Conservation (phyloP, 2,329 filamentous ascomycete species). For the Pyricularia grisea region DNA sequence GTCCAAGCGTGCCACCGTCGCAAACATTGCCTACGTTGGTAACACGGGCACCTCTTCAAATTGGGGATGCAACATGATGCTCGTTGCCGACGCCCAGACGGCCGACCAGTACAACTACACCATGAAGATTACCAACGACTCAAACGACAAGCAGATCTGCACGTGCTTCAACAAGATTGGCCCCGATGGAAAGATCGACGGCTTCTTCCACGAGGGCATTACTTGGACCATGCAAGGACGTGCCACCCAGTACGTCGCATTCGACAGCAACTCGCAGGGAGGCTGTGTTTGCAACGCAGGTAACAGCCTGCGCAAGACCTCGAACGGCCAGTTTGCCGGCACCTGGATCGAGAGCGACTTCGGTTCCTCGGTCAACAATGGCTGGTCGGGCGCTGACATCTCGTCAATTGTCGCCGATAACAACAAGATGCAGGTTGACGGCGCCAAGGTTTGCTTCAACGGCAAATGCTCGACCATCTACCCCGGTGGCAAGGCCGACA, state of each 20-base stretch:
- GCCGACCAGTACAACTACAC: constrained; percentile 34
- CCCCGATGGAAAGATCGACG: constrained; percentile 29
- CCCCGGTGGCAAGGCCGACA: constrained; percentile 17
- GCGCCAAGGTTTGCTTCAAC: constrained; percentile 29
- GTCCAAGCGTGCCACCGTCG: constrained; percentile 29
- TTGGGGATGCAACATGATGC: constrained; percentile 45
- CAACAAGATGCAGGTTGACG: constrained; percentile 22
- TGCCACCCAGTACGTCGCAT: constrained; percentile 30
- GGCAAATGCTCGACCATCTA: constrained; percentile 22
- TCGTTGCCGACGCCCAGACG: constrained; percentile 22
- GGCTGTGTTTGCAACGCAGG: constrained; percentile 32
- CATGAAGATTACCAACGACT: constrained; percentile 27
- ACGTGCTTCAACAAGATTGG: constrained; percentile 45
- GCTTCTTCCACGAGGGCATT: constrained; percentile 35
- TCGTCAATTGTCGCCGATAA: constrained; percentile 35
- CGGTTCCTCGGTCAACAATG: constrained; percentile 32
- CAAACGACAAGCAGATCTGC: constrained; percentile 22
- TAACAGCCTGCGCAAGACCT: constrained; percentile 21
- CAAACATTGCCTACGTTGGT: constrained; percentile 36
- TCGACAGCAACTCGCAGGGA: constrained; percentile 37
- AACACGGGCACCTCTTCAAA: constrained; percentile 31
- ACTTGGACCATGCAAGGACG: constrained; percentile 29
- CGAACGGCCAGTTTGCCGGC: constrained; percentile 29
- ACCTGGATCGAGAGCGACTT: constrained; percentile 44
- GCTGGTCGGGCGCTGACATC: constrained; percentile 41